These are phyloP conservation scores for Candolleomyces aberdarensis DNA, from an alignment of 768 basidiomycete genomes.

Conservation along the genomic window DNA sequence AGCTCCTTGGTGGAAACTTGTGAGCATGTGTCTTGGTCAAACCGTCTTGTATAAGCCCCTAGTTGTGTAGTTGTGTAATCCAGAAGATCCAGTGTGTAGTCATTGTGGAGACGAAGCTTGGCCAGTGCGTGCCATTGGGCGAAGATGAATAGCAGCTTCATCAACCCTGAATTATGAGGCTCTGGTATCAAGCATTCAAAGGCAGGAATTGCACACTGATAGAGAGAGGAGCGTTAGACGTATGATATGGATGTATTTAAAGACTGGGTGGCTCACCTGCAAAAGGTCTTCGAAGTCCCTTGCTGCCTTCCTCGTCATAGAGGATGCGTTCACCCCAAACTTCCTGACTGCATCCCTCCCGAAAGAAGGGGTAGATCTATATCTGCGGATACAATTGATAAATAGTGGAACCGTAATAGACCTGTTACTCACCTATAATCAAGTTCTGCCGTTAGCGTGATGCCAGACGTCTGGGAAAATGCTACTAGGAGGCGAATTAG, in stretches of 20 bases:
- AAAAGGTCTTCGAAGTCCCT: constrained; percentile 33
- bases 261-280: constrained; percentile 17
- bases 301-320: constrained; percentile 24
- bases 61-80: background rate
- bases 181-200: constrained; percentile 5
- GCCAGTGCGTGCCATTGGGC: constrained; percentile 9
- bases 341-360: constrained; percentile 16
- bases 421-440: constrained; percentile 19
- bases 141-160: background rate
- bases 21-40: background rate
- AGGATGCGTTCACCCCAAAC: constrained; percentile 22
- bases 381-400: constrained; percentile 1
- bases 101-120: constrained; percentile 9
- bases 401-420: too few relatives aligned
- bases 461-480: background rate
- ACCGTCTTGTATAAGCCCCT: background rate
- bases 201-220: constrained; percentile 8
- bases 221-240: background rate
- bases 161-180: background rate
- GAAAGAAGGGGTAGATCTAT: background rate
- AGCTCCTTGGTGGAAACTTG: background rate
- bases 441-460: constrained; percentile 14
- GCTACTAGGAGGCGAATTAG: constrained; percentile 28
- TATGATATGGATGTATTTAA: too few relatives aligned
- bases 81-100: constrained; percentile 1